Base-by-base conservation (phyloP, 1,139 yeast genomes). In the Blastobotrys petasosporus region DNA sequence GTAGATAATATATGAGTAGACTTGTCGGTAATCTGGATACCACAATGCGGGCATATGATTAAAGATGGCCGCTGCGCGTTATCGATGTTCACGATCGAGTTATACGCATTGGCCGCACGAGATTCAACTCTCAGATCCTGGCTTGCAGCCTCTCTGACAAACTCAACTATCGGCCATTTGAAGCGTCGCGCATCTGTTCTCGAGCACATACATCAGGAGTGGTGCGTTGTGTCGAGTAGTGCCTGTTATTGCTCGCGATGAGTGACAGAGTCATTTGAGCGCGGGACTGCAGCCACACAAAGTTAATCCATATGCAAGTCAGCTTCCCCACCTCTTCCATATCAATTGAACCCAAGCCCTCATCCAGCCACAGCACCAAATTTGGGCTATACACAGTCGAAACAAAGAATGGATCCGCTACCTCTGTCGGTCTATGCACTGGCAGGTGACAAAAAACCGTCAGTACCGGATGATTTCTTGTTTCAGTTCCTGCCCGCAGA, bases 381-480 rank as follows among this genome's bases (percentile, higher is more conserved):
- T 20, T 20, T 20, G 4, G 25, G 25, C 25, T 20, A 20, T 20
- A 20, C 25, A 20, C 4, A 4, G 7, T 20, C 7, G 25, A 9
- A 38, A 8, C 11, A n/a, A 35, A 30, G 13, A 23, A 37, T 42
- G 45, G 45, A 33, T 16, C 12, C 15, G 8, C 20, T 42, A 15
- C 45, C 45, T 10, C n/a, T 42, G 32, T 42, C 45, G n/a, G 38
- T 42, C 32, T 42, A 42, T 50, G 37, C 54, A n/a, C 37, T 31
- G 33, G 37, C 30, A 10, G 13, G 23, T 2, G 37, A 35, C 34
- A 46, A 46, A 30, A 37, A 40, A 5, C 59, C 59, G 20, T 48
- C 54, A 29, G 48, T 55, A 23, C 56, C 58, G 13, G 51, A 50
- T 6, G 48, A 52, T 11, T 55, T 53, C 46, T 37, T 55, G 41